Evolutionary conservation across 352 stramenopile genomes (phyloP), one percentile per base, ranked within the genome.

Genomic region (Phytopythium vexans): DNA sequence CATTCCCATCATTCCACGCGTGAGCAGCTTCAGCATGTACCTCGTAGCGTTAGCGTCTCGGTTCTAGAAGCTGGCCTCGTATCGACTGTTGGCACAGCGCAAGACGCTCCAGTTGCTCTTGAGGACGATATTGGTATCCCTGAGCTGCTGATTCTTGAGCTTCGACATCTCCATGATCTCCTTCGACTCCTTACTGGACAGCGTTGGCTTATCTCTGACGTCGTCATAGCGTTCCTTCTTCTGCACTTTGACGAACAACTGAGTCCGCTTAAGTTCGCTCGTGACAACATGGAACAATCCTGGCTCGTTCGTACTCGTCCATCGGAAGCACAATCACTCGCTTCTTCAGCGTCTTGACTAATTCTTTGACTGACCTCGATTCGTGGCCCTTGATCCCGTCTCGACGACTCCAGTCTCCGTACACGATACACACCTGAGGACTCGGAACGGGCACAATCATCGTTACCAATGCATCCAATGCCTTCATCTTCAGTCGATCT

Each of bases 301-400:
- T 58, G 52, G 43, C 52, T 16, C 37, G 52, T 21, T 39, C 42
- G 43, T 45, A 58, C 52, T 58, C 52, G 39, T 58, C 42, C 52
- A 58, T 52, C 41, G 43, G 39, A 37, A 58, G 41, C 43, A 58
- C 52, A 14, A 35, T 58, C 33, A 44, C 52, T 36, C 52, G 52
- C 35, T 52, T 58, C 40, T 36, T 36, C 43, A 58, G 40, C 52
- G 52, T 44, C 14, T 52, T 15, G 1, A 36, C 41, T 34, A 58
- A 52, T n/a, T 44, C 34, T 36, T 58, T 58, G 8, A 58, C 52
- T n/a, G 52, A 44, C 41, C 44, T 49, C 21, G 42, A 41, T 9
- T 35, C 42, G 15, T 58, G 52, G 6, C 52, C 52, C 16, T 52
- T 58, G 52, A 58, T 58, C 1, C 44, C 52, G 44, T 66, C 52